These are phyloP conservation scores for Mycena metata DNA, from an alignment of 768 basidiomycete genomes.

Conservation along the genomic window DNA sequence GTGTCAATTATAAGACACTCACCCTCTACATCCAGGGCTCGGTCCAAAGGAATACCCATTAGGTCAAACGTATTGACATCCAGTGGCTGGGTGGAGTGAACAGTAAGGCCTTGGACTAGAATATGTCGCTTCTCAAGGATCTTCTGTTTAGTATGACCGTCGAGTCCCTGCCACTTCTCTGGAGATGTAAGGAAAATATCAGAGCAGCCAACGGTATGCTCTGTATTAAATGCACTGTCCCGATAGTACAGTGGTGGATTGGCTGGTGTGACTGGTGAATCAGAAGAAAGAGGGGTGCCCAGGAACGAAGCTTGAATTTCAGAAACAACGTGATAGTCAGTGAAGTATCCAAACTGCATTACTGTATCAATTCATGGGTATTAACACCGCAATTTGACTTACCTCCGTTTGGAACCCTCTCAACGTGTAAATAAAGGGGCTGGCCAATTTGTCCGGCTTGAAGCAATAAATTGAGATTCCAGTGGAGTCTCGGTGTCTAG, in stretches of 20 bases:
- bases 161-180: not conserved
- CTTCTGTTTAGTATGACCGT: not conserved
- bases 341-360: not conserved
- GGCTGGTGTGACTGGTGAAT: not conserved
- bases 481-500: too few relatives aligned
- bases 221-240: not conserved
- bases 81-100: too few relatives aligned
- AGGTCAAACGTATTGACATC: not conserved
- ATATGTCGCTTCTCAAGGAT: not conserved
- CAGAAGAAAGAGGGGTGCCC: not conserved
- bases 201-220: not conserved
- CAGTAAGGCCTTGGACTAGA: not conserved
- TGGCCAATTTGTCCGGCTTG: not conserved
- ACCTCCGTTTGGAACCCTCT: not conserved
- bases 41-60: not conserved
- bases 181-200: not conserved
- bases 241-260: not conserved
- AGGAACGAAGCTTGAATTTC: not conserved
- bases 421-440: not conserved
- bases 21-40: not conserved
- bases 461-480: too few relatives aligned
- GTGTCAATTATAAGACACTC: not conserved
- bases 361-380: not conserved
- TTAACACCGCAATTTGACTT: not conserved
- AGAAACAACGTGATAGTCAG: not conserved